These are phyloP conservation scores for Wickerhamiella sorbophila DNA, from an alignment of 805 yeast species.

Conservation along the genomic window DNA sequence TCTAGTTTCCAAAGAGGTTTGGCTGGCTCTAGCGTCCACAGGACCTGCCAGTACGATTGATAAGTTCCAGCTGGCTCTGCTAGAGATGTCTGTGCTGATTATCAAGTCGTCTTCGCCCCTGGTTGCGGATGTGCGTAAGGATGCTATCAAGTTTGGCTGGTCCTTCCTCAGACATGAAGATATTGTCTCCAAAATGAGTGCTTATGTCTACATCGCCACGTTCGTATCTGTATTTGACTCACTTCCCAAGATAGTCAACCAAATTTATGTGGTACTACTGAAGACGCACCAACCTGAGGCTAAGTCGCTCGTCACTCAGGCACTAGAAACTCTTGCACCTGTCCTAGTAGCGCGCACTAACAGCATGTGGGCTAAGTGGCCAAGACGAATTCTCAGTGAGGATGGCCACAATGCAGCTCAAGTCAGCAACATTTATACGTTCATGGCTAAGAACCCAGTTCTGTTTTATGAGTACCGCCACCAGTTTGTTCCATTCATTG, in stretches of 20 bases:
- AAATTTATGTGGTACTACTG: conserved; percentile 78
- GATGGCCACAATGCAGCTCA: conserved; percentile 78
- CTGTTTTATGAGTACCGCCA: conserved; percentile 77
- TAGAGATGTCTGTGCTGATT: conserved; percentile 68
- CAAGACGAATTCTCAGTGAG: conserved; percentile 80
- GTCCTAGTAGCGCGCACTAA: conserved; percentile 57
- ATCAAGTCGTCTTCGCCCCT: conserved; percentile 51
- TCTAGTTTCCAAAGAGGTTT: conserved; percentile 45
- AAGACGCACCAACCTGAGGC: conserved; percentile 79
- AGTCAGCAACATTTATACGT: conserved; percentile 76
- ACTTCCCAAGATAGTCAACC: conserved; percentile 76
- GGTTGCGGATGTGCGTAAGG: conserved; percentile 54
- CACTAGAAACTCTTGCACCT: conserved; percentile 78
- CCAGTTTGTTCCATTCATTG: conserved; percentile 75
- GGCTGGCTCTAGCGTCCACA: conserved; percentile 49
- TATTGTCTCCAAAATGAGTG: conserved; percentile 76
- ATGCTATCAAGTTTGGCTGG: conserved; percentile 90
- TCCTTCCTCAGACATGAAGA: conserved; percentile 82
- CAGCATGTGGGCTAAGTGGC: conserved; percentile 80
- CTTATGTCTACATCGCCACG: conserved; percentile 74
- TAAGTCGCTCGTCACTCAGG: conserved; percentile 67
- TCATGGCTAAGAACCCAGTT: conserved; percentile 73
- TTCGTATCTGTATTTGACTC: conserved; percentile 83
- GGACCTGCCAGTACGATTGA: conserved; percentile 44
- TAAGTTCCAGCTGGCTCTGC: conserved; percentile 54